Evolutionary conservation across 306 rosid species (phyloP).

Genomic region (Prunus davidiana): DNA sequence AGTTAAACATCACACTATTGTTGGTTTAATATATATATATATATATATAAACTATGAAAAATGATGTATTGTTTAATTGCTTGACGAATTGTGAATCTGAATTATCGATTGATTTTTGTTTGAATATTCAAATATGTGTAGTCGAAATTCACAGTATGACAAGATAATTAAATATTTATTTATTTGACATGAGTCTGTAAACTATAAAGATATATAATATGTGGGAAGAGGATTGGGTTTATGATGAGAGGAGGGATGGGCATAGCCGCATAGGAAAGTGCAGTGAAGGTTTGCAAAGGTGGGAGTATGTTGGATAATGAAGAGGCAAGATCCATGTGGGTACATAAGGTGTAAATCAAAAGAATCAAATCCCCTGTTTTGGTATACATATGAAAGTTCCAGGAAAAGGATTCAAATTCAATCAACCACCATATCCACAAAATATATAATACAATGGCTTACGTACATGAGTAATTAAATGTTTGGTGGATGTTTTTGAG

Average conservation of each 20-base stretch:
- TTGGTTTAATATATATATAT: no score
- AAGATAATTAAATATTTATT: no score
- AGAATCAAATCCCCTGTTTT: constrained; percentile 29
- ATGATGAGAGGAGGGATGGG: constrained; percentile 6
- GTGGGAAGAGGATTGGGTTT: constrained; percentile 2
- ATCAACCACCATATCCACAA: constrained; percentile 39
- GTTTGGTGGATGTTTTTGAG: constrained; percentile 43
- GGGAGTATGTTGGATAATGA: constrained; percentile 49
- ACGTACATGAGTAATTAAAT: neutral
- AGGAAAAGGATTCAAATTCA: constrained; percentile 18
- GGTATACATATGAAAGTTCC: constrained; percentile 22
- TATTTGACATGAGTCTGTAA: no score
- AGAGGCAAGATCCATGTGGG: constrained; percentile 76
- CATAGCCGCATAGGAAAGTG: constrained; percentile 14
- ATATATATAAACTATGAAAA: no score
- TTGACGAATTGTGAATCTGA: no score
- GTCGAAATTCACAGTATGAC: no score
- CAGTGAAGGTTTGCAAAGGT: constrained; percentile 32
- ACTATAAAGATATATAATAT: neutral
- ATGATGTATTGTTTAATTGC: no score
- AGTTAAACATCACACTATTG: neutral
- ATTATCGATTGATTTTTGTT: no score
- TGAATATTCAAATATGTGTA: no score
- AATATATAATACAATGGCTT: constrained; percentile 5
- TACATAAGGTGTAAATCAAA: constrained; percentile 1